Evolutionary conservation across 352 stramenopile species (phyloP).

Genomic region (Ophiocytium majus): DNA sequence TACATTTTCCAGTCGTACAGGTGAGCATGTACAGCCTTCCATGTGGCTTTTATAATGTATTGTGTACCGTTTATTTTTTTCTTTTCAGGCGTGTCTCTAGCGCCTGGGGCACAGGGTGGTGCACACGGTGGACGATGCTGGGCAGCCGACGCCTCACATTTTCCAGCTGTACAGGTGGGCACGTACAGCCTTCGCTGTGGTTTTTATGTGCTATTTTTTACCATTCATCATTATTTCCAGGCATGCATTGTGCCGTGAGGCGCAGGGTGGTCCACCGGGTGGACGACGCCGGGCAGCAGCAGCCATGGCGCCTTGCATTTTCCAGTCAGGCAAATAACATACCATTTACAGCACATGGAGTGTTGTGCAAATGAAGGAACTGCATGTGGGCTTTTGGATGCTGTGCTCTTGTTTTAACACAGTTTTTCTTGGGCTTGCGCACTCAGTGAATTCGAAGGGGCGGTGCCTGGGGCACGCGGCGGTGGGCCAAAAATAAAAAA

Average conservation of each 20-base stretch:
- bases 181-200: background rate
- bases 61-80: too few relatives aligned
- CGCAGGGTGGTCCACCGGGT: constrained; percentile 54
- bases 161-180: constrained; percentile 57
- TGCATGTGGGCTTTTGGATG: too few relatives aligned
- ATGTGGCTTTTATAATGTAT: constrained; percentile 4
- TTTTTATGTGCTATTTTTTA: too few relatives aligned
- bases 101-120: constrained; percentile 57
- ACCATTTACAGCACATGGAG: too few relatives aligned
- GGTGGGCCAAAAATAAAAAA: constrained; percentile 43
- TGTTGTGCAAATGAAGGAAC: too few relatives aligned
- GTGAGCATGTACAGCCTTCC: constrained; percentile 20
- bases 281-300: constrained; percentile 55
- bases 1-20: constrained; percentile 59
- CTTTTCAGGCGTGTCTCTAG: too few relatives aligned
- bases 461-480: constrained; percentile 57
- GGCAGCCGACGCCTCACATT: constrained; percentile 57
- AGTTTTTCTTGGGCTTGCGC: background rate
- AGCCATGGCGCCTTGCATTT: constrained; percentile 56
- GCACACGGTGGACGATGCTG: constrained; percentile 54
- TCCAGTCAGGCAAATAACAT: too few relatives aligned
- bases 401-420: too few relatives aligned
- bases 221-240: too few relatives aligned
- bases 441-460: constrained; percentile 43
- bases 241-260: too few relatives aligned